phyloP scores from a whole-genome alignment of 75 land plant species.

The Cryptomeria japonica region DNA sequence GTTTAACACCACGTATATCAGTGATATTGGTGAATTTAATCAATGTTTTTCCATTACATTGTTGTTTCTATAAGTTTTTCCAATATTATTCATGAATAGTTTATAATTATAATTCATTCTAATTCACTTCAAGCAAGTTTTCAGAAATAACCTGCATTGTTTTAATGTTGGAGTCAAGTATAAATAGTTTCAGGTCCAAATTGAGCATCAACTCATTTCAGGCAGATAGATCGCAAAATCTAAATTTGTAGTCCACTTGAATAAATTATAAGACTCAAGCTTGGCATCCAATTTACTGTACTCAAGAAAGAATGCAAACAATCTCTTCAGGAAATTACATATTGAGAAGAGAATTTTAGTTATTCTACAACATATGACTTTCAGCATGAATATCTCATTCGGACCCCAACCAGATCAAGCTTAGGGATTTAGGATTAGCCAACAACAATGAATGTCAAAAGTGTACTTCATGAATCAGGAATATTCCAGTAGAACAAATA shows the following conservation, averaged over 20 bases:
- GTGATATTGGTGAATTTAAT: not conserved
- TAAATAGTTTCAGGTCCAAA: not conserved
- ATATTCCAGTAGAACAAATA: not conserved
- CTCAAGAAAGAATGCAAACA: not conserved
- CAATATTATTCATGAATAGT: not conserved
- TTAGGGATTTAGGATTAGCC: not conserved
- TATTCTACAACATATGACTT: not conserved
- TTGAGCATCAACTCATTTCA: not conserved
- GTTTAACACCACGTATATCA: not conserved
- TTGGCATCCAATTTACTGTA: not conserved
- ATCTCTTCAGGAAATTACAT: not conserved
- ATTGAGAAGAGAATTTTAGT: not conserved
- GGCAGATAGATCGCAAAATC: not conserved
- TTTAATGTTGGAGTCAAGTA: not conserved
- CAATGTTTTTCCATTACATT: not conserved
- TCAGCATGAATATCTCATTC: not conserved
- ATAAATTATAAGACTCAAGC: not conserved
- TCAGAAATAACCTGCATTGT: not conserved
- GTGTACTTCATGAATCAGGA: not conserved
- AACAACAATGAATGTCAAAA: constrained; percentile 11
- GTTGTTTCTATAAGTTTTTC: not conserved
- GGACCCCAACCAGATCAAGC: not conserved
- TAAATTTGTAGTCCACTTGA: not conserved
- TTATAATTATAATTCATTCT: not conserved
- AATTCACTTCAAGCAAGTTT: not conserved